Evolutionary conservation across 2,329 filamentous ascomycete species (phyloP), one percentile per base, ranked within the genome.

Genomic region (Diplodia scrobiculata): DNA sequence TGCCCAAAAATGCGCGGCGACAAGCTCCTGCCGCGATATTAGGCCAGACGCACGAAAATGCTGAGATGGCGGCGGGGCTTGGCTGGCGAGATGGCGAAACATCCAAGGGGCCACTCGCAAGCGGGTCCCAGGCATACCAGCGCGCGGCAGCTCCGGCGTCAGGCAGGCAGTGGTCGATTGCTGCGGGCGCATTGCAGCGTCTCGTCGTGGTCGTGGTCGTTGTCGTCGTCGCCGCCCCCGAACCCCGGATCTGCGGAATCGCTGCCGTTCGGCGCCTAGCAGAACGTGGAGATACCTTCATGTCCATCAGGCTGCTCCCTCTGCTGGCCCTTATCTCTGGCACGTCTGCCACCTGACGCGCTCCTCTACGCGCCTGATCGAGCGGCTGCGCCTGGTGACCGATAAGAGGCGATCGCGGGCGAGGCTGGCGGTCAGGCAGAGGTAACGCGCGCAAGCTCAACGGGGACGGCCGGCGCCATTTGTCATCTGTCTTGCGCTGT

Each of bases 401-500:
- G 55, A 60, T 60, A 60, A 48, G 38, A 47, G 5, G 50, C 29
- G 34, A 36, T 36, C 34, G 34, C 9, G 34, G 2, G 34, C 34
- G 51, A 6, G 21, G 19, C 17, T n/a, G 36, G 54, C 36, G 34
- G 21, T 34, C 54, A 45, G 19, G 53, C 53, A 50, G 58, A 34
- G 21, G 27, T 36, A 17, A 25, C 58, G 58, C 17, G 5, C 58
- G 58, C 38, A 60, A 36, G 58, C 41, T 50, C 41, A 48, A 48
- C 55, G 58, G 54, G 54, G 19, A 58, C 36, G 58, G 55, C 38
- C 55, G 55, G 55, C 55, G 55, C 58, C 41, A 62, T 62, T 62
- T 62, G 58, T 62, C 58, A 62, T 62, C 58, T 51, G 58, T 62
- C 58, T 62, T 50, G 58, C 58, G 58, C 58, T 62, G 58, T 17